Conservation (phyloP, 2,329 filamentous ascomycete genomes). For the Rhynchosporium secalis region DNA sequence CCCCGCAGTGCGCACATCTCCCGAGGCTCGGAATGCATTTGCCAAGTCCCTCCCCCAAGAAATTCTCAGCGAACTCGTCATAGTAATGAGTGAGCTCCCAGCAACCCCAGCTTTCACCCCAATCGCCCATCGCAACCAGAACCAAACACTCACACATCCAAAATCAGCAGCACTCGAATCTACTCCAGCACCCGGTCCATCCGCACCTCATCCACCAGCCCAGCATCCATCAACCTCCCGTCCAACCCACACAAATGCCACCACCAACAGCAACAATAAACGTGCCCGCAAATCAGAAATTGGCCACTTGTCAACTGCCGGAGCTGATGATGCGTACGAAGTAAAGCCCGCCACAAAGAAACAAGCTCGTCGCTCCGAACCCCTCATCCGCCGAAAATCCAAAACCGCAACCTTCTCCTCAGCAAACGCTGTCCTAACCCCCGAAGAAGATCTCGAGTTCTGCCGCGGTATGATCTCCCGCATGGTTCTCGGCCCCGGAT, state of each 20-base stretch:
- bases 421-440: constrained; percentile 17
- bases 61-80: constrained; percentile 61
- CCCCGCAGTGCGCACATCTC: constrained; percentile 40
- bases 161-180: constrained; percentile 25
- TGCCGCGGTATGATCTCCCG: constrained; percentile 57
- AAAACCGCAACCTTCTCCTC: constrained; percentile 14
- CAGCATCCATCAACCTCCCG: too few relatives aligned
- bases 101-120: constrained; percentile 27
- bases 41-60: constrained; percentile 62
- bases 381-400: constrained; percentile 21
- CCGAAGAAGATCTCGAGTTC: constrained; percentile 54
- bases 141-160: constrained; percentile 3
- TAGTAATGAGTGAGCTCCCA: constrained; percentile 58
- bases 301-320: constrained; percentile 1
- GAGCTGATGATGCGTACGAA: constrained; percentile 29
- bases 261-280: constrained; percentile 18
- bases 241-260: too few relatives aligned
- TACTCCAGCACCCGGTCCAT: constrained; percentile 39
- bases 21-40: constrained; percentile 55
- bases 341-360: constrained; percentile 33
- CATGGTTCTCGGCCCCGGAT: constrained; percentile 64
- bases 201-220: background rate
- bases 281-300: constrained; percentile 31
- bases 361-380: constrained; percentile 29
- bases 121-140: constrained; percentile 7